Conservation (phyloP, 441 rosid species). For the Brassica balearica region DNA sequence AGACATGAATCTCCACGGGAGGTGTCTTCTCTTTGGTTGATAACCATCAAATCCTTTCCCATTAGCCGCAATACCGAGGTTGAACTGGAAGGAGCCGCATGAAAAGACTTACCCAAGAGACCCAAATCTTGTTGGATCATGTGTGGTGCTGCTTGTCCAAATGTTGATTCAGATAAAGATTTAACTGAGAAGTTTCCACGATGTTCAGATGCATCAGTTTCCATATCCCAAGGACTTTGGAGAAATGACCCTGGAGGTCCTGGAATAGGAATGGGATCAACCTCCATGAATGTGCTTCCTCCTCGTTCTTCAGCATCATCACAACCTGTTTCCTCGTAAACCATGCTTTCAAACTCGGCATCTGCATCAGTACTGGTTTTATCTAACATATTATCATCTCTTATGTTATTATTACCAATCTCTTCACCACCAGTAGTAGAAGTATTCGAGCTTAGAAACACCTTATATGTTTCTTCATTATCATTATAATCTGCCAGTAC, state of each 20-base stretch:
- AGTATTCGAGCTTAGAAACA: neutral
- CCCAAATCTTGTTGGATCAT: constrained; percentile 47
- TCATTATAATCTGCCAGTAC: constrained; percentile 45
- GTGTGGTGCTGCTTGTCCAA: constrained; percentile 46
- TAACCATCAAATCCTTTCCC: constrained; percentile 94
- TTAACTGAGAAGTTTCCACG: constrained; percentile 84
- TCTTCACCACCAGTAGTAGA: constrained; percentile 43
- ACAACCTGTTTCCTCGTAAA: constrained; percentile 42
- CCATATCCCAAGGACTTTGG: constrained; percentile 89
- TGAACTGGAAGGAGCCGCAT: constrained; percentile 53
- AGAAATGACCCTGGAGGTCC: constrained; percentile 98
- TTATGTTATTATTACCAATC: constrained; percentile 36
- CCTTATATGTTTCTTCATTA: constrained; percentile 33
- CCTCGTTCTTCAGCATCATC: constrained; percentile 48
- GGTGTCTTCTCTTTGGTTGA: constrained; percentile 65
- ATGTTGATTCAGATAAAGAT: constrained; percentile 74
- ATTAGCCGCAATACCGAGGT: constrained; percentile 88
- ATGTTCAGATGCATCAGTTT: constrained; percentile 65
- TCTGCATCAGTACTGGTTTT: constrained; percentile 37
- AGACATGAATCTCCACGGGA: constrained; percentile 16
- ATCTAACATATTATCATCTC: constrained; percentile 40
- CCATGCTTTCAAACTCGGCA: constrained; percentile 49
- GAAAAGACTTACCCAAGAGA: constrained; percentile 47
- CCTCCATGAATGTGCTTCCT: constrained; percentile 66
- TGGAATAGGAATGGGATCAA: constrained; percentile 94